Conservation (phyloP, 2,329 filamentous ascomycete genomes). For the Malbranchea cinnamomea region DNA sequence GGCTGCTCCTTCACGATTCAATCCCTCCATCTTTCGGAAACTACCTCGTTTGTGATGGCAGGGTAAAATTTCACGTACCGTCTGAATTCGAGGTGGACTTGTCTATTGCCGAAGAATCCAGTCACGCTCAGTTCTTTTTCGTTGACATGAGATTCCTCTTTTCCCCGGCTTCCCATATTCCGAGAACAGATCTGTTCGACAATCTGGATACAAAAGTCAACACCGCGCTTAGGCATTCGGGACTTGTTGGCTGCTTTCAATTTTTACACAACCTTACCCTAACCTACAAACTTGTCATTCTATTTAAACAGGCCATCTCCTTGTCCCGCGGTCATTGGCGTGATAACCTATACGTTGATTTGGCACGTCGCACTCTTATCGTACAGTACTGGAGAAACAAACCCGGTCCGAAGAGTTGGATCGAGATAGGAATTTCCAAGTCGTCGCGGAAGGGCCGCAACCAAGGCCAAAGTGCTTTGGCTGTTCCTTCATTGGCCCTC, state of each 20-base stretch:
- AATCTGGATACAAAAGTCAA: slow-evolving; percentile 62
- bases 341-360: slow-evolving; percentile 60
- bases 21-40: slow-evolving; percentile 64
- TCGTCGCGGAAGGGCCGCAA: slow-evolving; percentile 29
- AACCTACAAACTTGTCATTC: slow-evolving; percentile 76
- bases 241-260: slow-evolving; percentile 66
- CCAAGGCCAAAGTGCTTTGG: slow-evolving; percentile 15
- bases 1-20: slow-evolving; percentile 72
- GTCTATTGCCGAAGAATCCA: slow-evolving; percentile 74
- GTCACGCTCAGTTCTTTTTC: slow-evolving; percentile 76
- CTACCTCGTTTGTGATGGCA: slow-evolving; percentile 69
- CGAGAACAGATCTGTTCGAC: slow-evolving; percentile 45
- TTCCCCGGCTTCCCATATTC: slow-evolving; percentile 50
- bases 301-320: slow-evolving; percentile 60
- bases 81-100: slow-evolving; percentile 88
- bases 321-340: slow-evolving; percentile 61
- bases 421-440: slow-evolving; percentile 69
- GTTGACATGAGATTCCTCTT: slow-evolving; percentile 83
- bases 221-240: slow-evolving; percentile 50
- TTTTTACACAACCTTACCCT: slow-evolving; percentile 77
- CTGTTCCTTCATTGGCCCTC: slow-evolving; percentile 23
- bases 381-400: slow-evolving; percentile 81
- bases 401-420: slow-evolving; percentile 67
- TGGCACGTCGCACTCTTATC: slow-evolving; percentile 64
- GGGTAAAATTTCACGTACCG: slow-evolving; percentile 71